Conservation (phyloP, 345 rosid species). For the Citrus sp. region DNA sequence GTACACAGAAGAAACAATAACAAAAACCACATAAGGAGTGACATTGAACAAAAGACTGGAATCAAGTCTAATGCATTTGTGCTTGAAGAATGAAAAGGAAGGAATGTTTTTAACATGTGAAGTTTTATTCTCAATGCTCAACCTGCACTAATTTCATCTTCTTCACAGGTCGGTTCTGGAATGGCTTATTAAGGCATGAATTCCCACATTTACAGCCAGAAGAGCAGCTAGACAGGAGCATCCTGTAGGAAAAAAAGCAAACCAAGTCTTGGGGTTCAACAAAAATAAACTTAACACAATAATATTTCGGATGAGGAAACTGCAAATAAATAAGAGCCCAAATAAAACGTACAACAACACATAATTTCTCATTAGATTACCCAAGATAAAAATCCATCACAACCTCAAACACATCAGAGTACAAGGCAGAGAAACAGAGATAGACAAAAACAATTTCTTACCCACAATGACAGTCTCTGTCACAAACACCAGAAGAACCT, state of each 20-base stretch:
- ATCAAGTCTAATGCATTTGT: neutral
- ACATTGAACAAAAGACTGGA: neutral
- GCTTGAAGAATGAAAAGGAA: neutral
- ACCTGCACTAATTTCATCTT: constrained; percentile 91
- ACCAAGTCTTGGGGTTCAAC: neutral
- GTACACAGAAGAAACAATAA: constrained; percentile 13
- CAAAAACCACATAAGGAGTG: neutral
- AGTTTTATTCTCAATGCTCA: neutral
- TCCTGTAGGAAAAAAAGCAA: constrained; percentile 43
- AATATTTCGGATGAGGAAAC: neutral
- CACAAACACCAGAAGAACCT: constrained; percentile 64
- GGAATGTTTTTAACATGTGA: neutral
- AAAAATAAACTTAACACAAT: neutral
- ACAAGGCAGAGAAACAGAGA: constrained; percentile 1
- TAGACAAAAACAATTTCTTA: constrained; percentile 33
- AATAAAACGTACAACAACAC: neutral
- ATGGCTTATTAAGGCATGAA: constrained; percentile 83
- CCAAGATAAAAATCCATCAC: neutral
- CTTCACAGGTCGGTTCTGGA: constrained; percentile 81
- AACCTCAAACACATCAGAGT: neutral
- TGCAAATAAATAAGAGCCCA: neutral
- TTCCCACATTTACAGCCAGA: constrained; percentile 88
- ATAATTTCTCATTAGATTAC: neutral
- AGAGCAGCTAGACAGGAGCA: constrained; percentile 93
- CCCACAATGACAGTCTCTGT: constrained; percentile 97